Percentiles rank a stretch among this genome's conserved stretches.
phyloP scores from a whole-genome alignment of 2,329 filamentous ascomycete species.

The Lasiodiplodia gonubiensis region DNA sequence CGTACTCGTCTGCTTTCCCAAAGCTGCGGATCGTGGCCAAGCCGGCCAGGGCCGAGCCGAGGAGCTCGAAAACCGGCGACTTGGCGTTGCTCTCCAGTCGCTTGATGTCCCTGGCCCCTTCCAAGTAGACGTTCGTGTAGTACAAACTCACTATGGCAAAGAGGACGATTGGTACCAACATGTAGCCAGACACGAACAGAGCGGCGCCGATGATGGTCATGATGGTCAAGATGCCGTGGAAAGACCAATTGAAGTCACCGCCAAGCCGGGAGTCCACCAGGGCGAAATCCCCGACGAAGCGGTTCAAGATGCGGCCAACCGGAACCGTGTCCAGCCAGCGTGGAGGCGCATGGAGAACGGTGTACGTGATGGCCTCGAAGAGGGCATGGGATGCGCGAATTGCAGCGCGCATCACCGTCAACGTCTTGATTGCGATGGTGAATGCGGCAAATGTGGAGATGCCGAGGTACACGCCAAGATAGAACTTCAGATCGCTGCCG shows the following conservation, averaged over 20 bases:
- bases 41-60: constrained; percentile 8
- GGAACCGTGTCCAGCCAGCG: constrained; percentile 25
- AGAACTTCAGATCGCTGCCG: not conserved
- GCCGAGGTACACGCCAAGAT: not conserved
- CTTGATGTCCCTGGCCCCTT: constrained; percentile 21
- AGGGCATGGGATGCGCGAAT: not conserved
- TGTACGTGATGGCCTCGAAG: constrained; percentile 4
- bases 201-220: constrained; percentile 13
- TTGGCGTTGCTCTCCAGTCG: constrained; percentile 12
- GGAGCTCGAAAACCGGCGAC: not conserved
- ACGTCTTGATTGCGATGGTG: constrained; percentile 2
- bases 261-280: constrained; percentile 20
- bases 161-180: constrained; percentile 12
- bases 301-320: constrained; percentile 24
- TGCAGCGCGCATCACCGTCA: constrained; percentile 32
- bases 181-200: not conserved
- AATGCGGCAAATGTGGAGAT: not conserved
- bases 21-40: constrained; percentile 21
- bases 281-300: constrained; percentile 20
- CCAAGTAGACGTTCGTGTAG: constrained; percentile 13
- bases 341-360: constrained; percentile 17
- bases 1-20: constrained; percentile 1
- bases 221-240: constrained; percentile 2
- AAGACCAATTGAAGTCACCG: constrained; percentile 21
- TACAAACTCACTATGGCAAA: constrained; percentile 7